phyloP scores from a whole-genome alignment of 805 yeast genomes.

The Cyberlindnera xishuangbannaensis region DNA sequence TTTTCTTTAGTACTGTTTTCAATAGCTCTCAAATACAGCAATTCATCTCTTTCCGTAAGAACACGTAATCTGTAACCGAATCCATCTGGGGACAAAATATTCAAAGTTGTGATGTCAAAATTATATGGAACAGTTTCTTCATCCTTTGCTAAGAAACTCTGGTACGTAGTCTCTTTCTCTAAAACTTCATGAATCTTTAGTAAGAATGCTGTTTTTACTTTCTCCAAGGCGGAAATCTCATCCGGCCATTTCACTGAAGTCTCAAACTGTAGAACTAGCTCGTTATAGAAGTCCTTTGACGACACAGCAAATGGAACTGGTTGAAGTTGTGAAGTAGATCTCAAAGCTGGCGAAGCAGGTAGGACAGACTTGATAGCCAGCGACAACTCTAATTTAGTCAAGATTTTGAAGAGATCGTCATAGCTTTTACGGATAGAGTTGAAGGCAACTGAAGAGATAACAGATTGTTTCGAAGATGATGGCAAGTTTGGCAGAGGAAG shows the following conservation, averaged over 20 bases:
- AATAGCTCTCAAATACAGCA: slow-evolving; percentile 65
- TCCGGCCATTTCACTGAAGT: slow-evolving; percentile 94
- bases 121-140: slow-evolving; percentile 58
- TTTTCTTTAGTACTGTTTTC: slow-evolving; percentile 56
- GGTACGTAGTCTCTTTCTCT: slow-evolving; percentile 45
- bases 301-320: slow-evolving; percentile 81
- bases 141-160: slow-evolving; percentile 60
- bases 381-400: slow-evolving; percentile 54
- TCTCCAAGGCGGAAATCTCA: slow-evolving; percentile 77
- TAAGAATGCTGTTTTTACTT: slow-evolving; percentile 85
- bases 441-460: slow-evolving; percentile 36
- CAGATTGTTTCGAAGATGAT: slow-evolving; percentile 49
- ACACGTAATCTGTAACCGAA: slow-evolving; percentile 77
- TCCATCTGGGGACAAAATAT: slow-evolving; percentile 82
- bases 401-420: slow-evolving; percentile 49
- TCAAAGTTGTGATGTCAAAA: slow-evolving; percentile 48
- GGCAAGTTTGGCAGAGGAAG: slow-evolving; percentile 60
- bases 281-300: slow-evolving; percentile 75
- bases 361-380: slow-evolving; percentile 62
- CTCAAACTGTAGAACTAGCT: slow-evolving; percentile 81
- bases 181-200: slow-evolving; percentile 55
- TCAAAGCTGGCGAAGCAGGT: slow-evolving; percentile 68
- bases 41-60: slow-evolving; percentile 78
- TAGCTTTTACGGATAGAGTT: slow-evolving; percentile 44
- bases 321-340: slow-evolving; percentile 68